phyloP scores from a whole-genome alignment of 2,329 filamentous ascomycete species.

The Colletotrichum camelliae region DNA sequence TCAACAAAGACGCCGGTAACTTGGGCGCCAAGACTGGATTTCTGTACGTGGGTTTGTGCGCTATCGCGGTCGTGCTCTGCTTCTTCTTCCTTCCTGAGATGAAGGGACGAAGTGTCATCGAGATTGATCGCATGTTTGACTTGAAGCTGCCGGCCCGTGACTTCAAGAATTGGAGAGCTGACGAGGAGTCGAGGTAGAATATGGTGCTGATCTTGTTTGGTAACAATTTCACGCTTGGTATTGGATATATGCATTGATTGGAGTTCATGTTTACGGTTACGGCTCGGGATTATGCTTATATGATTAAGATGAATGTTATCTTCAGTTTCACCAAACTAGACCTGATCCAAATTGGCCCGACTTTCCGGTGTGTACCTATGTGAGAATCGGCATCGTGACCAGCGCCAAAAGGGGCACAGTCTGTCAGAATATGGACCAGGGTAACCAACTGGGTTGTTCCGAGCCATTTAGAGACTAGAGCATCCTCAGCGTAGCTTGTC shows the following conservation, averaged over 20 bases:
- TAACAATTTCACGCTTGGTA: background rate
- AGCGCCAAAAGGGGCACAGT: too few relatives aligned
- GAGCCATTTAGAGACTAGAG: background rate
- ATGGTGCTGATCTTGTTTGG: background rate
- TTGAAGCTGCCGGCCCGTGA: slow-evolving; percentile 58
- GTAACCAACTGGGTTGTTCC: fast-evolving
- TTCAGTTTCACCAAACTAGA: background rate
- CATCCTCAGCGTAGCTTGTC: fast-evolving
- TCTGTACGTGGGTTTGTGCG: slow-evolving; percentile 38
- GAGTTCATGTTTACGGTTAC: background rate
- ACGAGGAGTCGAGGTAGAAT: background rate
- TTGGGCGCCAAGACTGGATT: slow-evolving; percentile 45
- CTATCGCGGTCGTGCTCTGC: slow-evolving; percentile 36
- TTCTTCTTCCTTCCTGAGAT: slow-evolving; percentile 58
- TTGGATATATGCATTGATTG: background rate
- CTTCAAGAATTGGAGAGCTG: slow-evolving; percentile 45
- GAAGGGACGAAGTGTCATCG: slow-evolving; percentile 43
- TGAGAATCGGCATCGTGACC: background rate
- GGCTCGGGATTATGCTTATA: background rate
- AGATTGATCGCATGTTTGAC: slow-evolving; percentile 64
- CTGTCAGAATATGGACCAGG: background rate
- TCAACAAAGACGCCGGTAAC: slow-evolving; percentile 42
- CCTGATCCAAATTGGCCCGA: background rate
- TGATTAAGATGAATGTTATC: background rate
- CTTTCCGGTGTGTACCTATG: background rate